These are phyloP conservation scores for Colletotrichum shisoi DNA, from an alignment of 2,329 filamentous ascomycete species.

Conservation along the genomic window DNA sequence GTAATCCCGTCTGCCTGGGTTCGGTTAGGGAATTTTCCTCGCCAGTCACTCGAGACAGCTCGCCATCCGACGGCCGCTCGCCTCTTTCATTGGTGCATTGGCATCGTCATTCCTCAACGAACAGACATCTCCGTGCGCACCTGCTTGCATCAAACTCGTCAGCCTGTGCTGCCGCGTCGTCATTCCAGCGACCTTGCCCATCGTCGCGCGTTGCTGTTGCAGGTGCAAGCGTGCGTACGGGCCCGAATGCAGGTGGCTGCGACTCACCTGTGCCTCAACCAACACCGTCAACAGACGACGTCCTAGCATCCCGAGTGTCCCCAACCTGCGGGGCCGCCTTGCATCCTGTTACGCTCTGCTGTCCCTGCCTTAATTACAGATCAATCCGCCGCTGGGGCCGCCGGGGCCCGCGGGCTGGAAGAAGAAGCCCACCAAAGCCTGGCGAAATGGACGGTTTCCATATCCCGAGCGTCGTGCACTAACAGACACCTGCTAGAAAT, in stretches of 20 bases:
- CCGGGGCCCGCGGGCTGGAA: background rate
- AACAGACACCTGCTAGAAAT: constrained; percentile 14
- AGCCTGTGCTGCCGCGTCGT: background rate
- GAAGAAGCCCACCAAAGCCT: constrained; percentile 1
- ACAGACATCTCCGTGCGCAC: constrained; percentile 27
- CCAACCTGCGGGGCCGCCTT: constrained; percentile 4
- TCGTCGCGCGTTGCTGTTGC: background rate
- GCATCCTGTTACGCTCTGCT: constrained; percentile 7
- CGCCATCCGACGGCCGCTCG: constrained; percentile 1
- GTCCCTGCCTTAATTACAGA: constrained; percentile 3
- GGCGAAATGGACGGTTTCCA: constrained; percentile 14
- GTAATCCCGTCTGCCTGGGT: constrained; percentile 20
- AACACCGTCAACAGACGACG: constrained; percentile 12
- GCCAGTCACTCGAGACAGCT: constrained; percentile 7
- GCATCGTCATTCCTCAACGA: constrained; percentile 21
- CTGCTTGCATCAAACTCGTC: constrained; percentile 2
- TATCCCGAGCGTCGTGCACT: constrained; percentile 16
- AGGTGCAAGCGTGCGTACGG: background rate
- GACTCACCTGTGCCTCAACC: background rate
- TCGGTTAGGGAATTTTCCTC: constrained; percentile 10
- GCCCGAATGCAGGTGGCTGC: background rate
- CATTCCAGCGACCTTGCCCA: background rate
- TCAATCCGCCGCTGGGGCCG: background rate
- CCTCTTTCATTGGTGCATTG: constrained; percentile 15
- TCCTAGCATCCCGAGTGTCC: background rate